Conservation (phyloP, 352 stramenopile genomes). For the Globisporangium irregulare region DNA sequence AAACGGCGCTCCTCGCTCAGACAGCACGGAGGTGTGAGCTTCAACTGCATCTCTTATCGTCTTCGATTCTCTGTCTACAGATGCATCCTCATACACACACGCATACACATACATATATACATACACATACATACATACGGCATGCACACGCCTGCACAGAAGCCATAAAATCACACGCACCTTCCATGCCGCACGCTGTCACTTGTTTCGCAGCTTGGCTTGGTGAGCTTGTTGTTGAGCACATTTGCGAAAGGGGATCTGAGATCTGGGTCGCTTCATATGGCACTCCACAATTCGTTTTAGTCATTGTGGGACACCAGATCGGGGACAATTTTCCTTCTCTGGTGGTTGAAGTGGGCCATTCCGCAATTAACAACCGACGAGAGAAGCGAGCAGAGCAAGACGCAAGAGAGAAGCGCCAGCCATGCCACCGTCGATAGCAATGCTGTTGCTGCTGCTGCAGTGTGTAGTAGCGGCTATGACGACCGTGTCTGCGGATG, state of each 20-base stretch:
- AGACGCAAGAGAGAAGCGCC: not conserved
- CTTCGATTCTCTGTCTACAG: not conserved
- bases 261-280: not conserved
- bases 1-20: not conserved
- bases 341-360: slow-evolving; percentile 7
- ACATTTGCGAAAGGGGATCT: not conserved
- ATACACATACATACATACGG: not conserved
- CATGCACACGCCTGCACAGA: not conserved
- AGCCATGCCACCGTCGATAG: not conserved
- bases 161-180: not conserved
- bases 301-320: not conserved
- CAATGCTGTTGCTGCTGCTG: not conserved
- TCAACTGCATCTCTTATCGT: not conserved
- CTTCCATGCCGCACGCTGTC: too few species aligned
- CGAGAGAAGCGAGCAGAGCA: not conserved
- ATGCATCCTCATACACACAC: not conserved
- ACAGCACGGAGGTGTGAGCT: not conserved
- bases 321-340: not conserved
- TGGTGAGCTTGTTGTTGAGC: too few species aligned
- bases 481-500: not conserved
- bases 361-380: slow-evolving; percentile 5
- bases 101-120: not conserved
- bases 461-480: not conserved
- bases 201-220: too few species aligned
- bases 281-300: not conserved